phyloP scores from a whole-genome alignment of 108 stramenopile genomes.

The Nitzschia sp. region DNA sequence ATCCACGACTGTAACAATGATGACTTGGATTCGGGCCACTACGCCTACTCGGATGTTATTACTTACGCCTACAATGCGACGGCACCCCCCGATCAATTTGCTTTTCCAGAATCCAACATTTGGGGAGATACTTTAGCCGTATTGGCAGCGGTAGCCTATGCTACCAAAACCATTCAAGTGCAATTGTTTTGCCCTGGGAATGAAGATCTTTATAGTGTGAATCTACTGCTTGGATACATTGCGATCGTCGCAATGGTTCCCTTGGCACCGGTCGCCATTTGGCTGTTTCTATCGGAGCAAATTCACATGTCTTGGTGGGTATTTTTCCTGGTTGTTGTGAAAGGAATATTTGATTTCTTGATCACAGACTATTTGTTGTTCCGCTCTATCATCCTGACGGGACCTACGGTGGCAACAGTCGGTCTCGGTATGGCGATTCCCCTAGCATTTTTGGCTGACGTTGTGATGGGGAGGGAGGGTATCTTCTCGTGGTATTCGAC shows the following conservation, averaged over 20 bases:
- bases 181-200: constrained; percentile 28
- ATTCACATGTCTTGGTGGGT: constrained; percentile 1
- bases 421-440: constrained; percentile 35
- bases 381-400: constrained; percentile 26
- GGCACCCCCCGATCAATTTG: neutral
- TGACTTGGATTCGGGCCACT: neutral
- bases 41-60: neutral
- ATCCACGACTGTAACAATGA: constrained; percentile 29
- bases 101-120: neutral
- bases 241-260: constrained; percentile 12
- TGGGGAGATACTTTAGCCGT: constrained; percentile 29
- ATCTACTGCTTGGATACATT: constrained; percentile 37
- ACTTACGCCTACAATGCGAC: constrained; percentile 2
- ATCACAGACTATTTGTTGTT: constrained; percentile 30
- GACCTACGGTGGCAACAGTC: constrained; percentile 26
- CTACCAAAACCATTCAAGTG: constrained; percentile 33
- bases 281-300: neutral
- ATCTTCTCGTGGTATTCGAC: constrained; percentile 8
- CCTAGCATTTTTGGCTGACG: constrained; percentile 33
- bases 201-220: constrained; percentile 33
- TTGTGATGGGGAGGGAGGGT: constrained; percentile 1
- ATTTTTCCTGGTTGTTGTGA: constrained; percentile 9
- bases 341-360: constrained; percentile 32
- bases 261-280: constrained; percentile 16
- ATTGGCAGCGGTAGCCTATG: constrained; percentile 27